Percentiles rank a stretch among this genome's conserved stretches.
These are phyloP conservation scores for Coemansia umbellata DNA, from an alignment of 192 early-diverging fungal genomes.

Conservation along the genomic window DNA sequence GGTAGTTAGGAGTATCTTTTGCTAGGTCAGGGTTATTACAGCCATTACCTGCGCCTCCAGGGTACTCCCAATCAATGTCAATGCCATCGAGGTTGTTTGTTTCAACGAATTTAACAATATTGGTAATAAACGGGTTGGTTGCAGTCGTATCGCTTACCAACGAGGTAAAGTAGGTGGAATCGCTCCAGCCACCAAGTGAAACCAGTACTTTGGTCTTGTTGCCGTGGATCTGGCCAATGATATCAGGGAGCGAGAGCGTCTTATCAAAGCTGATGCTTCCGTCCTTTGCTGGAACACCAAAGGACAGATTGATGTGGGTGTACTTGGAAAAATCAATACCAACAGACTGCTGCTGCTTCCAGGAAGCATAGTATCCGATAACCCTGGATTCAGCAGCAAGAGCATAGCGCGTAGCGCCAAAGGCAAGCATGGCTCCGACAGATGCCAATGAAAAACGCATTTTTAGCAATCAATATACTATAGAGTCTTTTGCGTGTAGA, in stretches of 20 bases:
- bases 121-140: constrained; percentile 43
- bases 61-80: constrained; percentile 76
- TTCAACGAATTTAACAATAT: constrained; percentile 48
- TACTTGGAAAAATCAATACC: constrained; percentile 48
- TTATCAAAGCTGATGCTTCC: constrained; percentile 36
- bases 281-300: constrained; percentile 45
- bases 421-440: background rate
- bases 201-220: constrained; percentile 57
- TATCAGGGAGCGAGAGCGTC: constrained; percentile 28
- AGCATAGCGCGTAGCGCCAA: background rate
- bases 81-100: constrained; percentile 61
- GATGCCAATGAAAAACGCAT: background rate
- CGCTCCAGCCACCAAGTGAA: constrained; percentile 69
- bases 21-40: constrained; percentile 41
- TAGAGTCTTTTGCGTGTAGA: no score
- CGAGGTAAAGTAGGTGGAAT: constrained; percentile 50
- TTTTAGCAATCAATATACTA: background rate
- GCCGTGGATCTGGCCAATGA: constrained; percentile 52
- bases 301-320: constrained; percentile 70
- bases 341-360: constrained; percentile 27
- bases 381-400: constrained; percentile 10
- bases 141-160: constrained; percentile 28
- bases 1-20: constrained; percentile 63
- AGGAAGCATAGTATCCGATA: constrained; percentile 40
- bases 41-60: constrained; percentile 25